phyloP scores from a whole-genome alignment of 768 basidiomycete genomes.

The Kockovaella imperatae region DNA sequence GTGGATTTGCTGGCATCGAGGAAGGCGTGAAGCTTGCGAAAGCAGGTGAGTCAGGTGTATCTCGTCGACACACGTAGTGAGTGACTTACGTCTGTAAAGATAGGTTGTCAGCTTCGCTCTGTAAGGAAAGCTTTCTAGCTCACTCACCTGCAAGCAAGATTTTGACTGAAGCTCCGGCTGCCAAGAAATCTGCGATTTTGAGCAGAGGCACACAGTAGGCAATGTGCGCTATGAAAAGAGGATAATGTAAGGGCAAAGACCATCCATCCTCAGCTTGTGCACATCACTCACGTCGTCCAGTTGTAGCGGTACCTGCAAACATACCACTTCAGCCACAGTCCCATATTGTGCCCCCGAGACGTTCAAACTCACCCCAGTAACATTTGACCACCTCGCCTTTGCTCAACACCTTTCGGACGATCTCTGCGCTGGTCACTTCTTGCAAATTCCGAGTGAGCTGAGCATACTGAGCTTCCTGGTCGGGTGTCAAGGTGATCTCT shows the following conservation, averaged over 20 bases:
- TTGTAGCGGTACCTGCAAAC: conserved; percentile 78
- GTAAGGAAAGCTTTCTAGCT: conserved; percentile 3
- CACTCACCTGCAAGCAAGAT: conserved; percentile 66
- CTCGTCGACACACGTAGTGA: not conserved
- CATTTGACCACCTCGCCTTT: conserved; percentile 70
- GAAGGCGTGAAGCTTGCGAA: conserved; percentile 70
- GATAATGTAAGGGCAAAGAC: no score
- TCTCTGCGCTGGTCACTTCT: conserved; percentile 79
- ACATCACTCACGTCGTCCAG: conserved; percentile 71
- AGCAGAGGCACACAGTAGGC: conserved; percentile 92
- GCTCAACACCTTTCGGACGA: conserved; percentile 67
- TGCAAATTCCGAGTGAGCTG: conserved; percentile 77
- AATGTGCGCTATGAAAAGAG: conserved; percentile 68
- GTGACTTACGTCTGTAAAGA: conserved; percentile 1
- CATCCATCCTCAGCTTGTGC: not conserved
- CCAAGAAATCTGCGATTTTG: conserved; percentile 93
- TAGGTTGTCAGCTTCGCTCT: not conserved
- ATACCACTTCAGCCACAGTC: not conserved
- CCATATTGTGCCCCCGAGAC: not conserved
- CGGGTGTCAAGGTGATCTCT: conserved; percentile 25
- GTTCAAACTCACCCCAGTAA: conserved; percentile 78
- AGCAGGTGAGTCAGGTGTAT: conserved; percentile 8
- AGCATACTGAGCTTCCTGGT: conserved; percentile 52
- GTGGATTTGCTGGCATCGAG: conserved; percentile 96
- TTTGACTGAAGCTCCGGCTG: conserved; percentile 83